phyloP scores from a whole-genome alignment of 2,329 filamentous ascomycete genomes.

The Aspergillus caelatus region DNA sequence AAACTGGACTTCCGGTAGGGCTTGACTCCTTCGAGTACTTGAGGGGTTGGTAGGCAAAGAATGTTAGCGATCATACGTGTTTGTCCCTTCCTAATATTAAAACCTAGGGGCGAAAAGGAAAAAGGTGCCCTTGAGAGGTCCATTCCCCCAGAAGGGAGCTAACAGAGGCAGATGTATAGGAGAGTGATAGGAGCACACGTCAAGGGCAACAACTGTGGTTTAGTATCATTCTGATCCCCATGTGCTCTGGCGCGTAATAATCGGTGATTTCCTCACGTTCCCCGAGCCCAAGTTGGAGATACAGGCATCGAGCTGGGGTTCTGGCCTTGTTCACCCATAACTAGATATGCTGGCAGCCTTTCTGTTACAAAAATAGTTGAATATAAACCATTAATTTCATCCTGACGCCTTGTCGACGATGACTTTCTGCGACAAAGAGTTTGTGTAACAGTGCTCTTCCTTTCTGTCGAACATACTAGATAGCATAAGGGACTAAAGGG shows the following conservation, averaged over 20 bases:
- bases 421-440: slow-evolving; percentile 51
- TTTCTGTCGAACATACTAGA: slow-evolving; percentile 51
- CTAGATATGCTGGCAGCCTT: slow-evolving; percentile 52
- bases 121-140: not conserved
- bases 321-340: slow-evolving; percentile 57
- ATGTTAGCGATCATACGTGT: slow-evolving; percentile 12
- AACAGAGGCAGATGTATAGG: slow-evolving; percentile 15
- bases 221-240: slow-evolving; percentile 49
- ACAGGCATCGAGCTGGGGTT: slow-evolving; percentile 48
- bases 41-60: slow-evolving; percentile 10
- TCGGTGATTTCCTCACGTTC: slow-evolving; percentile 49
- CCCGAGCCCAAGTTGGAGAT: slow-evolving; percentile 49
- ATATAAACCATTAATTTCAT: slow-evolving; percentile 49
- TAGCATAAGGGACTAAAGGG: slow-evolving; percentile 49
- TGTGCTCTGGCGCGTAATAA: slow-evolving; percentile 55
- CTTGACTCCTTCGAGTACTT: slow-evolving; percentile 24
- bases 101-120: not conserved
- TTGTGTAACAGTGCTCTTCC: slow-evolving; percentile 54
- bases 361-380: slow-evolving; percentile 44
- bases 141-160: not conserved
- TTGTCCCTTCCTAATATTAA: not conserved
- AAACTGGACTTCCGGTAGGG: slow-evolving; percentile 25
- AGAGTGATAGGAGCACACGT: slow-evolving; percentile 27
- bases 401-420: slow-evolving; percentile 52
- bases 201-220: slow-evolving; percentile 34